Percentiles rank a stretch among this genome's conserved stretches.
Conservation (phyloP, 78 protist genomes). For the Capsaspora owczarzaki region DNA sequence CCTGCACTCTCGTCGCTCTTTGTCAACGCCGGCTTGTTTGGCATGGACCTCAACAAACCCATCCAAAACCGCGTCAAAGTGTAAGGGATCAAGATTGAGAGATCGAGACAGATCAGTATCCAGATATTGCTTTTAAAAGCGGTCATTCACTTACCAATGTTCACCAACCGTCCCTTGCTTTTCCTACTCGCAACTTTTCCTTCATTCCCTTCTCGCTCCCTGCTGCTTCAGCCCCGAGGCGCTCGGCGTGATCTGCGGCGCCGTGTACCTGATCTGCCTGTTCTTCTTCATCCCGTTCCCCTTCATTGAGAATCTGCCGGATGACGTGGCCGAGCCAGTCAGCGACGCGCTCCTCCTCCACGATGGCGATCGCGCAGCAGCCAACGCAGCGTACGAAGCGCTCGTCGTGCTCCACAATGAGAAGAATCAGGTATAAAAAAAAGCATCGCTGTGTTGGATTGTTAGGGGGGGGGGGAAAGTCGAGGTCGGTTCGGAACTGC, state of each 20-base stretch:
- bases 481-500: no score
- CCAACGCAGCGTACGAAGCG: no score
- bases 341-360: no score
- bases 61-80: neutral
- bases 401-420: no score
- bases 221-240: constrained; percentile 67
- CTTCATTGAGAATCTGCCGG: neutral
- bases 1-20: neutral
- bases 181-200: neutral
- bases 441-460: no score
- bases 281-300: constrained; percentile 51
- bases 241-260: constrained; percentile 66
- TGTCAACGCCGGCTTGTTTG: constrained; percentile 15
- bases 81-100: neutral
- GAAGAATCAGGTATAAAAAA: no score
- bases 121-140: neutral
- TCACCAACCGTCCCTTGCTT: neutral
- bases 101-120: neutral
- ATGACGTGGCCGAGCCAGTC: neutral
- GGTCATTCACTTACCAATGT: no score
- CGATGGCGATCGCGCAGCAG: no score
- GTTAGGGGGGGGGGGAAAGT: no score
- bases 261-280: constrained; percentile 55
- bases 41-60: constrained; percentile 42
- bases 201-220: neutral